phyloP scores from a whole-genome alignment of 1,284 basidiomycete genomes.

The Ganoderma sinense region DNA sequence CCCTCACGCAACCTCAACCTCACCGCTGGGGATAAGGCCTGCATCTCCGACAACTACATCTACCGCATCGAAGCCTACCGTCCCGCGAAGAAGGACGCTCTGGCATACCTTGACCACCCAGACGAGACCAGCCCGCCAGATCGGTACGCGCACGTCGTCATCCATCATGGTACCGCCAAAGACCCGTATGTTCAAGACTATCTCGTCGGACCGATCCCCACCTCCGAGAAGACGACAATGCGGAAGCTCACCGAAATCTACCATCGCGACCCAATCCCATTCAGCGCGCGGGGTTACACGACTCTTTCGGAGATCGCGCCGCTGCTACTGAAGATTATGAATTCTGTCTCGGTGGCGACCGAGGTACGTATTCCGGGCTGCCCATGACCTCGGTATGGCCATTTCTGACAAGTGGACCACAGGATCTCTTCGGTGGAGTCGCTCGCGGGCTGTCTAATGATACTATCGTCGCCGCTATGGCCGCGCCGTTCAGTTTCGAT shows the following conservation, averaged over 20 bases:
- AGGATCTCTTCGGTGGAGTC: constrained; percentile 55
- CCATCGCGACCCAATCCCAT: constrained; percentile 55
- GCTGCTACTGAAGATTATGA: constrained; percentile 41
- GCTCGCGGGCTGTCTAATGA: constrained; percentile 50
- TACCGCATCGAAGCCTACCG: constrained; percentile 57
- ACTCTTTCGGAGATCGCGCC: constrained; percentile 44
- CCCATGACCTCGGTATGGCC: constrained; percentile 52
- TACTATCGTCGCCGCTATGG: constrained; percentile 52
- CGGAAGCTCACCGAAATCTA: constrained; percentile 56
- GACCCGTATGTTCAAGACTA: constrained; percentile 59
- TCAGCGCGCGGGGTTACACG: constrained; percentile 55
- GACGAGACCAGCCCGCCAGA: constrained; percentile 37
- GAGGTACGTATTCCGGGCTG: constrained; percentile 41
- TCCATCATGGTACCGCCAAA: constrained; percentile 56
- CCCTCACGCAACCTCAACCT: constrained; percentile 57
- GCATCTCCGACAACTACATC: constrained; percentile 54
- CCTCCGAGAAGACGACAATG: constrained; percentile 46
- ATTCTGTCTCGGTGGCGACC: constrained; percentile 46
- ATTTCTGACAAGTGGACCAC: constrained; percentile 43
- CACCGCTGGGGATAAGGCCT: constrained; percentile 43
- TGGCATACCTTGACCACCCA: constrained; percentile 53
- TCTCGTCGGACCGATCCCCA: constrained; percentile 63
- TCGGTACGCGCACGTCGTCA: constrained; percentile 54
- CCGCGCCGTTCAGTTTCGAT: constrained; percentile 55
- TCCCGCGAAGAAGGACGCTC: constrained; percentile 57